Evolutionary conservation across 257 asterid species (phyloP).

Genomic region (Jacaranda copaia): DNA sequence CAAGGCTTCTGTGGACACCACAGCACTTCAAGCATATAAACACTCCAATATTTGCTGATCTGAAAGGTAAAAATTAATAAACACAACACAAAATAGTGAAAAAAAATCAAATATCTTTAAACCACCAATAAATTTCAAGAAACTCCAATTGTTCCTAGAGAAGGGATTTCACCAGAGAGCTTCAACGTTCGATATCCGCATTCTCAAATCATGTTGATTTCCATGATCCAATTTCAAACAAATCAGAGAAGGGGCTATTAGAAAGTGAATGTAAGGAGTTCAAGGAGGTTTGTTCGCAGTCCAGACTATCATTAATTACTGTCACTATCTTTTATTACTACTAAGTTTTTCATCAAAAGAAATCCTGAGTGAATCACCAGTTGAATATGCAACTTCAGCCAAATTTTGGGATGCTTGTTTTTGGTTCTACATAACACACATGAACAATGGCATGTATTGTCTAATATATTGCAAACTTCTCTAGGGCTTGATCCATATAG

Average conservation of each 20-base stretch:
- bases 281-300: not conserved
- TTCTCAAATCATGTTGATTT: constrained; percentile 11
- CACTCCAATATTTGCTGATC: constrained; percentile 97
- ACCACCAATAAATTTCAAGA: too few relatives aligned
- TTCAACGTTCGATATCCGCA: not conserved
- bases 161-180: not conserved
- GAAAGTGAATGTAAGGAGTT: not conserved
- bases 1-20: constrained; percentile 97
- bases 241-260: not conserved
- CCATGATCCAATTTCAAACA: not conserved
- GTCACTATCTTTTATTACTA: not conserved
- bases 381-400: not conserved
- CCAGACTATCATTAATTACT: not conserved
- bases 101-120: not conserved
- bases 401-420: not conserved
- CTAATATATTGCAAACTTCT: not conserved
- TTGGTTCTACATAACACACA: not conserved
- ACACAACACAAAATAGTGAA: constrained; percentile 21
- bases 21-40: constrained; percentile 98
- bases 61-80: constrained; percentile 34
- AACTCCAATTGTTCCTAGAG: constrained; percentile 21
- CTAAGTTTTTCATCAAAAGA: too few relatives aligned
- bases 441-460: too few relatives aligned
- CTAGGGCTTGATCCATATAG: not conserved
- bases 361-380: too few relatives aligned